phyloP scores from a whole-genome alignment of 208 protist genomes.

The Leishmania arabica region DNA sequence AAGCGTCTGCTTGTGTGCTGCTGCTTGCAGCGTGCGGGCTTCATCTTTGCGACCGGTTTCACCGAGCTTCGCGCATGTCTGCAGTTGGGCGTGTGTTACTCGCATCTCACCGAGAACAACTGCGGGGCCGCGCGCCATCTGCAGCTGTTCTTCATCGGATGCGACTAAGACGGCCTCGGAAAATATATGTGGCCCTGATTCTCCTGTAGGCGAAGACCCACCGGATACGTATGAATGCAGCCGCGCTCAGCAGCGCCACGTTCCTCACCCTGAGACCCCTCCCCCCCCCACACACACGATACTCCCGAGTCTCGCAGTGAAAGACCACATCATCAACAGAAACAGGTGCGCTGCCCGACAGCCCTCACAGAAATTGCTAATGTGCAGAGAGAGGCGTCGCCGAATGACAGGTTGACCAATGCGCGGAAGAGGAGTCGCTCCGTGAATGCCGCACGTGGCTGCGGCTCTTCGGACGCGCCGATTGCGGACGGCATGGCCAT shows the following conservation, averaged over 20 bases:
- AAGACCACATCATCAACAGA: not conserved
- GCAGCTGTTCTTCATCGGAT: not conserved
- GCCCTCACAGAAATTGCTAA: too few relatives aligned
- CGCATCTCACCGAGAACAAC: not conserved
- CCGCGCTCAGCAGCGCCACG: too few relatives aligned
- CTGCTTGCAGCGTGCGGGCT: not conserved
- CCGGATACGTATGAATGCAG: too few relatives aligned
- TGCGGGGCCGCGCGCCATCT: not conserved
- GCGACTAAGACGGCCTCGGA: not conserved
- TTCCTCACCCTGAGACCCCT: not conserved
- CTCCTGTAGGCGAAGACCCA: too few relatives aligned
- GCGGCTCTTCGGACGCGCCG: too few relatives aligned
- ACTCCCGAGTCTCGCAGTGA: not conserved
- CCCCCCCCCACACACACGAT: not conserved
- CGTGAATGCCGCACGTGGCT: too few relatives aligned
- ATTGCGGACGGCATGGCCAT: too few relatives aligned
- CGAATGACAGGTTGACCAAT: too few relatives aligned
- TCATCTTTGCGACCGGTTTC: not conserved
- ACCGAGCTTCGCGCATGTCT: not conserved
- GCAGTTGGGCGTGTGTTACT: not conserved
- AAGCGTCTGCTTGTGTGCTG: not conserved
- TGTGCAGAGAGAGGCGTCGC: too few relatives aligned
- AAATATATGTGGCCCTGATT: too few relatives aligned
- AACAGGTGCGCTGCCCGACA: not conserved
- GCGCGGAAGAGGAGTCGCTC: too few relatives aligned